A percentile compares a stretch with the other conserved stretches of the same genome.
phyloP scores from a whole-genome alignment of 371 early-diverging fungal genomes.

The Rhizopus delemar region DNA sequence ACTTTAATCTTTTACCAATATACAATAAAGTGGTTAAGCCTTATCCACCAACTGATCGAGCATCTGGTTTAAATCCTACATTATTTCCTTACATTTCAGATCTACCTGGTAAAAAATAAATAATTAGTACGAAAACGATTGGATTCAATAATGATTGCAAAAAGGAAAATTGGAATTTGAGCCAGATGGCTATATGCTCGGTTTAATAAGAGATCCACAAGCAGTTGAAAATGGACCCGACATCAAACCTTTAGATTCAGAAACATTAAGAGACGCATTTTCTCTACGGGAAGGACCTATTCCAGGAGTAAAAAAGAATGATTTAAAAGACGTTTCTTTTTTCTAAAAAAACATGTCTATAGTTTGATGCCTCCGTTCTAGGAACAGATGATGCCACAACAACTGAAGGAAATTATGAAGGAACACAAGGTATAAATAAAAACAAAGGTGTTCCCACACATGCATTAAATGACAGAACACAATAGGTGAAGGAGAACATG shows the following conservation, averaged over 20 bases:
- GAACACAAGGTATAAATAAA: neutral
- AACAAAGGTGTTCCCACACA: neutral
- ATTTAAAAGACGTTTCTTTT: neutral
- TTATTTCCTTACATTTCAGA: conserved; percentile 54
- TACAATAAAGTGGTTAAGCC: conserved; percentile 62
- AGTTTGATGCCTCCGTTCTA: conserved; percentile 63
- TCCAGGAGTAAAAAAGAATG: conserved; percentile 49
- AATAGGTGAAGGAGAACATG: conserved; percentile 39
- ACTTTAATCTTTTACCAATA: conserved; percentile 56
- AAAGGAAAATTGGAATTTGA: conserved; percentile 43
- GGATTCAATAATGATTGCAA: neutral
- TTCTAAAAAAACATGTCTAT: neutral
- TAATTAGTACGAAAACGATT: neutral
- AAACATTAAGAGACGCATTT: conserved; percentile 53
- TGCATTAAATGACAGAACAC: neutral
- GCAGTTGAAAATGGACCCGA: conserved; percentile 34
- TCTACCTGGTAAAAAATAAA: conserved; percentile 53
- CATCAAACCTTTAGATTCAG: conserved; percentile 42
- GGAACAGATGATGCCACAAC: conserved; percentile 46
- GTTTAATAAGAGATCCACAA: conserved; percentile 48
- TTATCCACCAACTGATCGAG: conserved; percentile 43
- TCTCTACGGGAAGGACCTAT: conserved; percentile 58
- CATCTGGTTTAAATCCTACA: conserved; percentile 46
- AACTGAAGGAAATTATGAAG: conserved; percentile 15
- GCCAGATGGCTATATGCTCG: conserved; percentile 45